Evolutionary conservation across 1,284 basidiomycete species (phyloP), one percentile per base, ranked within the genome.

Genomic region (Irpex sp.): DNA sequence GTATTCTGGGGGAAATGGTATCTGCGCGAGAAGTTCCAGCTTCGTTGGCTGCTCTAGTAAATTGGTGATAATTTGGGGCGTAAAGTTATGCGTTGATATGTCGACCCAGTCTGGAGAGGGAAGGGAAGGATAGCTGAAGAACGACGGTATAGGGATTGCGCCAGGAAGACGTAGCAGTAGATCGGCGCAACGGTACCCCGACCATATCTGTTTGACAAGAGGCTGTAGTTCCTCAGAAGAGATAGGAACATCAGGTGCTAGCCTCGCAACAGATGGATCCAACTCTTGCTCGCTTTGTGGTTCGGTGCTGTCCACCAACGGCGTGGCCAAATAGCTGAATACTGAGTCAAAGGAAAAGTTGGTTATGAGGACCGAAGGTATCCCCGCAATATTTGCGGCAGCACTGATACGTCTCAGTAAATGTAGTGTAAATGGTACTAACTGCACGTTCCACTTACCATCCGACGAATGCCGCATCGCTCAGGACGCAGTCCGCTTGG

Each of bases 281-380:
- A 26, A 4, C n/a, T 56, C 9, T 36, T 56, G 21, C 4, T 56
- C 31, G 63, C 37, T 26, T 67, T 51, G 49, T 1, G 19, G 17
- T 71, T 52, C 57, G 7, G 49, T 40, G 48, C 71, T 68, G 65
- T 83, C 79, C 13, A 81, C 69, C 49, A 83, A 71, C 3, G 78
- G 72, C 0, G 85, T 84, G 1, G 86, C 82, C 19, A 92, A 84
- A 66, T 87, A 92, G 67, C 88, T 91, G 71, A 89, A 93, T 8
- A 92, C 89, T 0, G 90, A 89, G 74, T 92, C 89, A 72, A 92
- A 93, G 0, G 89, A 89, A 72, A 93, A 93, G 76, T 92, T 92
- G 59, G 89, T 91, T 65, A 92, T 82, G 15, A 93, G 77, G 56
- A 87, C 79, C 0, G 87, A 88, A 1, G 90, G 90, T 31, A 92